Percentiles rank a stretch among this genome's conserved stretches.
These are phyloP conservation scores for Dicorynia guianensis DNA, from an alignment of 306 rosid genomes.

Conservation along the genomic window DNA sequence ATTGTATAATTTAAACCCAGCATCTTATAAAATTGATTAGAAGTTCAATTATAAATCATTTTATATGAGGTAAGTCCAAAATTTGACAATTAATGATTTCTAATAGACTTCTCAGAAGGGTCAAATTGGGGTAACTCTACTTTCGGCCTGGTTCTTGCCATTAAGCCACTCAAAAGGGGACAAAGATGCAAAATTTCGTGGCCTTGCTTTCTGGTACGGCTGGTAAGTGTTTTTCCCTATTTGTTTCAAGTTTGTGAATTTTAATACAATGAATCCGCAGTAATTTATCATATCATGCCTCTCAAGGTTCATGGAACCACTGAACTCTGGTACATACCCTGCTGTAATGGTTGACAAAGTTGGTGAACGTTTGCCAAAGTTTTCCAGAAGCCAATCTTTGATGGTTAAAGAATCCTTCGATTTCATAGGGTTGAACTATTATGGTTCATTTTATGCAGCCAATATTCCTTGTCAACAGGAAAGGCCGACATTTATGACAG, in stretches of 20 bases:
- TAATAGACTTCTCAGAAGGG: constrained; percentile 63
- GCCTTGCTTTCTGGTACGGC: constrained; percentile 57
- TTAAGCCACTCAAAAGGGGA: constrained; percentile 51
- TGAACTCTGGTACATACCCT: constrained; percentile 50
- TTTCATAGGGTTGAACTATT: constrained; percentile 58
- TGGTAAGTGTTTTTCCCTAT: constrained; percentile 48
- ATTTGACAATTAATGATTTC: constrained; percentile 14
- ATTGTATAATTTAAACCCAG: neutral
- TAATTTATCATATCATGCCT: neutral
- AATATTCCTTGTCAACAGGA: constrained; percentile 8
- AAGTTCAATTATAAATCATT: constrained; percentile 5
- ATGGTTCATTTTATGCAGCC: constrained; percentile 38
- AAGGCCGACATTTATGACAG: constrained; percentile 12
- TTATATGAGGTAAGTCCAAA: neutral
- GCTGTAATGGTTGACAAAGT: constrained; percentile 38
- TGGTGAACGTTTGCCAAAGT: constrained; percentile 46
- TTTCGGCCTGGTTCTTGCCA: constrained; percentile 60
- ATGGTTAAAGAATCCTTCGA: constrained; percentile 48
- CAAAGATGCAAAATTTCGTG: constrained; percentile 49
- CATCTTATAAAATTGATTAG: constrained; percentile 9
- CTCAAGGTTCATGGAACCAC: constrained; percentile 50
- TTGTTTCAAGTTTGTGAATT: constrained; percentile 1
- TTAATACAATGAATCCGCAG: neutral
- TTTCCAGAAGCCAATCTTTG: constrained; percentile 33
- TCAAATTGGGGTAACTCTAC: constrained; percentile 60